phyloP scores from a whole-genome alignment of 2,329 filamentous ascomycete genomes.

The Zymoseptoria pseudotritici region DNA sequence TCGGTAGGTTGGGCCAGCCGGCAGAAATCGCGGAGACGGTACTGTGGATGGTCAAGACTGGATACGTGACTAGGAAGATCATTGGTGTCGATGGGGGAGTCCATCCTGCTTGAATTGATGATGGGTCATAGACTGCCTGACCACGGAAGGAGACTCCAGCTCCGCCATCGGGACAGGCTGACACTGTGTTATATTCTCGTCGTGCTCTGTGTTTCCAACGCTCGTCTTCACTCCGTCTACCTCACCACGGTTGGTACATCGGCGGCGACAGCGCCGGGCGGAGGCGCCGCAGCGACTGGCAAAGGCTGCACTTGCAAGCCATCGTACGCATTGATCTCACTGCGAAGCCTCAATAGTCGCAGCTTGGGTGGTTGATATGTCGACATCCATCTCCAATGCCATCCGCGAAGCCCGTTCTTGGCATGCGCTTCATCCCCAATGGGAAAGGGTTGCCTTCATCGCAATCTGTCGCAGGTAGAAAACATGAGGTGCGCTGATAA shows the following conservation, averaged over 20 bases:
- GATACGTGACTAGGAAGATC: slow-evolving; percentile 43
- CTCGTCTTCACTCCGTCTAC: background rate
- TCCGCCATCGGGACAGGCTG: background rate
- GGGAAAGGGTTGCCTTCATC: too few species aligned
- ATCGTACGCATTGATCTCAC: background rate
- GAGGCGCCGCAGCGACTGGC: background rate
- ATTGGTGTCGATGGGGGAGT: slow-evolving; percentile 37
- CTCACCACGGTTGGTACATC: background rate
- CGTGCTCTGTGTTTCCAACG: background rate
- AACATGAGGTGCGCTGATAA: background rate
- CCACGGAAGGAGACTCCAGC: background rate
- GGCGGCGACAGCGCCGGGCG: background rate
- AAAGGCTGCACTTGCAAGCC: background rate
- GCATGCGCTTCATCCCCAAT: background rate
- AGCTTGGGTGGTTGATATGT: background rate
- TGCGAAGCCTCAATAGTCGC: background rate
- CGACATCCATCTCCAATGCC: background rate
- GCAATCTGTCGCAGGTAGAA: too few species aligned
- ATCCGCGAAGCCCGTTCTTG: background rate
- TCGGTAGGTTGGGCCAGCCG: slow-evolving; percentile 39
- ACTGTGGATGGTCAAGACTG: slow-evolving; percentile 41
- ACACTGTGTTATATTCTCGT: background rate
- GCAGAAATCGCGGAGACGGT: slow-evolving; percentile 44
- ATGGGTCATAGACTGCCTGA: background rate
- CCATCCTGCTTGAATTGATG: slow-evolving; percentile 22